Conservation (phyloP, 495 filamentous ascomycete species). For the Xylaria castorea region DNA sequence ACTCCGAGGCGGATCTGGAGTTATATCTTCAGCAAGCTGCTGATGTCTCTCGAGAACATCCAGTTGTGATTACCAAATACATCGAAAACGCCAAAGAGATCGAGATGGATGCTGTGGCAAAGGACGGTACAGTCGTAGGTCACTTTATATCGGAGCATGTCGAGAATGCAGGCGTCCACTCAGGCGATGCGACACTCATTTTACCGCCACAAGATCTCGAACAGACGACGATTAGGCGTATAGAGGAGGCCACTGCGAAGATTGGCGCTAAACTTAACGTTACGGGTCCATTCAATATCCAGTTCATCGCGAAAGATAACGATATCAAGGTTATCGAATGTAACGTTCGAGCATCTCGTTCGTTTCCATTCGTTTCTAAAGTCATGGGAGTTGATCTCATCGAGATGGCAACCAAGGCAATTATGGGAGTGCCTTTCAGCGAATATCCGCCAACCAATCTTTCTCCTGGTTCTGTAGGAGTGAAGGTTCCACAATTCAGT, state of each 20-base stretch:
- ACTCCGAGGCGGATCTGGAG: slow-evolving; percentile 83
- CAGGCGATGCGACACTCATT: slow-evolving; percentile 92
- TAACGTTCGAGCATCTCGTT: slow-evolving; percentile 94
- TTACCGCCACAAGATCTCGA: slow-evolving; percentile 94
- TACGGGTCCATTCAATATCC: slow-evolving; percentile 97
- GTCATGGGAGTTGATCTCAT: slow-evolving; percentile 98
- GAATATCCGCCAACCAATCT: slow-evolving; percentile 81
- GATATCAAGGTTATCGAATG: slow-evolving; percentile 99
- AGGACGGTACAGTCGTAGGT: slow-evolving; percentile 82
- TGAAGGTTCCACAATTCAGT: slow-evolving; percentile 98
- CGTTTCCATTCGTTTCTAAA: slow-evolving; percentile 98
- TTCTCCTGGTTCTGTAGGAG: slow-evolving; percentile 84
- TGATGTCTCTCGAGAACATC: slow-evolving; percentile 93
- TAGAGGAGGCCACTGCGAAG: slow-evolving; percentile 93
- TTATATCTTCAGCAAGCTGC: slow-evolving; percentile 87
- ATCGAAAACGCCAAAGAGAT: slow-evolving; percentile 98
- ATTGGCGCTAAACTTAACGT: slow-evolving; percentile 95
- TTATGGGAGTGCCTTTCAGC: slow-evolving; percentile 80
- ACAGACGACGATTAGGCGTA: slow-evolving; percentile 83
- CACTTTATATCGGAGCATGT: slow-evolving; percentile 97
- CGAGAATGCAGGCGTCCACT: slow-evolving; percentile 96
- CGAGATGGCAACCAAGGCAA: slow-evolving; percentile 98
- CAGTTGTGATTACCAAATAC: slow-evolving; percentile 98
- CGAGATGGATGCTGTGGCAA: slow-evolving; percentile 94
- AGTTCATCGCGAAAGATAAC: slow-evolving; percentile 99